A percentile compares a stretch with the other conserved stretches of the same genome.
phyloP scores from a whole-genome alignment of 2,329 filamentous ascomycete genomes.

The Aspergillus sp. region DNA sequence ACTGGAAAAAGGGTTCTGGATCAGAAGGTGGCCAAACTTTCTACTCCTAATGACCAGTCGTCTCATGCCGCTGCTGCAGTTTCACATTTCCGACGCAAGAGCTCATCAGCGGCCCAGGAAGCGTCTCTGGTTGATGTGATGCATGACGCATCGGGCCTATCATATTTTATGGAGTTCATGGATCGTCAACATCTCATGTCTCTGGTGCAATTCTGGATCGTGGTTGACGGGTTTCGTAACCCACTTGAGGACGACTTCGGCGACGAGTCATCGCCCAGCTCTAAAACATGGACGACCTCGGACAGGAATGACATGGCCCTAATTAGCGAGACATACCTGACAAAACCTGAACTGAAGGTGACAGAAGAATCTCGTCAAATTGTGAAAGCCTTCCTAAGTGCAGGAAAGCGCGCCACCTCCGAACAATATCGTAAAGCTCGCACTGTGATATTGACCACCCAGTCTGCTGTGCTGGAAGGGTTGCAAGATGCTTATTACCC shows the following conservation, averaged over 20 bases:
- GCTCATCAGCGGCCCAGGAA: conserved; percentile 67
- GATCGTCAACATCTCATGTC: conserved; percentile 84
- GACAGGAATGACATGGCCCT: conserved; percentile 86
- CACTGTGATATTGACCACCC: conserved; percentile 75
- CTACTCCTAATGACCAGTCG: conserved; percentile 59
- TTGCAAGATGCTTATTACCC: conserved; percentile 80
- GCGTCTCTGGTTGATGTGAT: conserved; percentile 81
- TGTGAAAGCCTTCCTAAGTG: conserved; percentile 75
- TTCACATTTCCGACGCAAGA: conserved; percentile 33
- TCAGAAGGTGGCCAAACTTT: conserved; percentile 80
- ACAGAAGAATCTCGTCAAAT: conserved; percentile 65
- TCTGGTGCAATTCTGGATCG: conserved; percentile 95
- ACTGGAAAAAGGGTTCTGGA: conserved; percentile 88
- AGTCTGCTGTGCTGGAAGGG: conserved; percentile 78
- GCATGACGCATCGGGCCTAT: conserved; percentile 83
- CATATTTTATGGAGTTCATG: conserved; percentile 99
- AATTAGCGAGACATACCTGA: conserved; percentile 87
- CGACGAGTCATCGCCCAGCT: conserved; percentile 63
- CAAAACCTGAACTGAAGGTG: conserved; percentile 77
- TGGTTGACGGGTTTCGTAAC: conserved; percentile 93
- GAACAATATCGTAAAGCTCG: conserved; percentile 81
- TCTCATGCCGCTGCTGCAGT: conserved; percentile 31
- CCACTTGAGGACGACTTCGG: conserved; percentile 84
- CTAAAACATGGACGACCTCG: conserved; percentile 74
- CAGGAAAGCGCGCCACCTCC: conserved; percentile 72